Evolutionary conservation across 1,284 basidiomycete species (phyloP).

Genomic region (Marasmius fiardii): DNA sequence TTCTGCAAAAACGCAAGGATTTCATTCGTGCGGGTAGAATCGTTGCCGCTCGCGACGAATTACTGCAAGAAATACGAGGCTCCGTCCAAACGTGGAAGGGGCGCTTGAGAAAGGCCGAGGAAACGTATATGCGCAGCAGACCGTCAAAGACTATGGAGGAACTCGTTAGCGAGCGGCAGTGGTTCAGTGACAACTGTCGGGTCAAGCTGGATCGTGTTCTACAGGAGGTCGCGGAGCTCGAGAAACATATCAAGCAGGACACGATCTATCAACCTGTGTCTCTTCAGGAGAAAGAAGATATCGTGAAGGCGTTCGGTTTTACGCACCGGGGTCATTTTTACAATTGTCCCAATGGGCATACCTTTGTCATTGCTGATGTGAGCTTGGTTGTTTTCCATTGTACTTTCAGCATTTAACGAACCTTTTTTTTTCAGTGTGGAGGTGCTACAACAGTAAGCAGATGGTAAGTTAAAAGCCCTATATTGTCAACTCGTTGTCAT

Average conservation of each 20-base stretch:
- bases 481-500: not conserved
- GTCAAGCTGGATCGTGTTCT: constrained; percentile 28
- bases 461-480: constrained; percentile 16
- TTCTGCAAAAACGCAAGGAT: constrained; percentile 5
- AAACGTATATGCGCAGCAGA: constrained; percentile 7
- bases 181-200: constrained; percentile 33
- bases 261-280: constrained; percentile 40
- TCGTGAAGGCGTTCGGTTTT: constrained; percentile 40
- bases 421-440: constrained; percentile 40
- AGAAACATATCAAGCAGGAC: constrained; percentile 25
- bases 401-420: constrained; percentile 13
- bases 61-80: not conserved
- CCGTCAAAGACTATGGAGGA: constrained; percentile 23
- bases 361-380: constrained; percentile 44
- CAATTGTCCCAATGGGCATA: constrained; percentile 46
- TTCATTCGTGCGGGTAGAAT: not conserved
- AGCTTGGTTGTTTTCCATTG: constrained; percentile 4
- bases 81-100: not conserved
- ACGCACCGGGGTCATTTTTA: constrained; percentile 43
- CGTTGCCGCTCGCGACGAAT: not conserved
- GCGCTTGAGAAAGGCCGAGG: not conserved
- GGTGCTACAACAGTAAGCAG: constrained; percentile 36
- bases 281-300: constrained; percentile 36
- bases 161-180: constrained; percentile 23
- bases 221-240: constrained; percentile 32